These are phyloP conservation scores for Albophoma yamanashiensis DNA, from an alignment of 2,329 filamentous ascomycete genomes.

Conservation along the genomic window DNA sequence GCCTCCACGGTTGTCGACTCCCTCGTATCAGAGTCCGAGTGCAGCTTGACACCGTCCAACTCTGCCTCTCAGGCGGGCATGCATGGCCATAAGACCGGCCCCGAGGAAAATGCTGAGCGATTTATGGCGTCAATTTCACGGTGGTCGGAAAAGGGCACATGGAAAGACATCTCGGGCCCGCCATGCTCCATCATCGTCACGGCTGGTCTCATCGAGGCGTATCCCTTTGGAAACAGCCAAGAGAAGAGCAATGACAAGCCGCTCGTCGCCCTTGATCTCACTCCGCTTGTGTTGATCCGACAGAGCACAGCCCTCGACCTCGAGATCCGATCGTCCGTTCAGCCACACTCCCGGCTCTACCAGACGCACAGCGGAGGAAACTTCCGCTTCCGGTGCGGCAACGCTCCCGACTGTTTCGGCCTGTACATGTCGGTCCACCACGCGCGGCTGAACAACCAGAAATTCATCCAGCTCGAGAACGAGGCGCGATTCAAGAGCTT, in stretches of 20 bases:
- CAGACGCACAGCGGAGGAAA: conserved; percentile 54
- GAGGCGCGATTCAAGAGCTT: conserved; percentile 63
- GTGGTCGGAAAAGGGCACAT: conserved; percentile 51
- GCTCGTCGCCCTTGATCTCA: conserved; percentile 69
- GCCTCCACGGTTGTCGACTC: conserved; percentile 22
- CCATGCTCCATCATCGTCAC: conserved; percentile 45
- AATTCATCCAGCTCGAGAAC: conserved; percentile 61
- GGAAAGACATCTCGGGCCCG: conserved; percentile 46
- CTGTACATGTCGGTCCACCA: conserved; percentile 83
- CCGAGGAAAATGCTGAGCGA: conserved; percentile 32
- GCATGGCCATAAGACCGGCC: conserved; percentile 34
- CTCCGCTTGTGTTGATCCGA: conserved; percentile 79
- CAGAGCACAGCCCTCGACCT: conserved; percentile 90
- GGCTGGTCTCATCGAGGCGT: conserved; percentile 49
- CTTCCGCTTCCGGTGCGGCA: conserved; percentile 82
- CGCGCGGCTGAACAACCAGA: conserved; percentile 83
- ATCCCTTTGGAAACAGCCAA: conserved; percentile 26
- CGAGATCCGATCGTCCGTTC: conserved; percentile 81
- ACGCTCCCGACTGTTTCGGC: conserved; percentile 64
- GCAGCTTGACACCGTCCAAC: conserved; percentile 66
- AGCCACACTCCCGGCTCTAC: conserved; percentile 57
- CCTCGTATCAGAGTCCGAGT: conserved; percentile 36
- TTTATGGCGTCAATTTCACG: conserved; percentile 47
- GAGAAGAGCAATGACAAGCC: conserved; percentile 27
- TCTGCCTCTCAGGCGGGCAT: conserved; percentile 63